These are phyloP conservation scores for Cutaneotrichosporon sp. DNA, from an alignment of 1,284 basidiomycete species.

Conservation along the genomic window DNA sequence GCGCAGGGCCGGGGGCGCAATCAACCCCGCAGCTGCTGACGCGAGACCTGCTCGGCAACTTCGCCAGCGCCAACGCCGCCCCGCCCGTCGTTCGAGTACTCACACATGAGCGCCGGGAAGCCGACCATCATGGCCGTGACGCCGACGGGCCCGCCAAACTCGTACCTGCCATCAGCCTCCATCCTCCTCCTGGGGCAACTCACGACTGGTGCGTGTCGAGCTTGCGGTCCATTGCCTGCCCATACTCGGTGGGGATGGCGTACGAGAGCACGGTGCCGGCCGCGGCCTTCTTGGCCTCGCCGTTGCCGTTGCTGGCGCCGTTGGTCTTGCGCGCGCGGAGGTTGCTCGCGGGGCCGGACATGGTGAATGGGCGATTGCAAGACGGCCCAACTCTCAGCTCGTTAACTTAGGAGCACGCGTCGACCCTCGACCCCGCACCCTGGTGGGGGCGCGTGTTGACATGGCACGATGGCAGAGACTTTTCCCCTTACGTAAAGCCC, in stretches of 20 bases:
- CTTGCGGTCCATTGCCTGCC: slow-evolving; percentile 67
- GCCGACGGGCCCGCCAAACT: slow-evolving; percentile 94
- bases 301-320: slow-evolving; percentile 11
- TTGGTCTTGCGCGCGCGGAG: slow-evolving; percentile 33
- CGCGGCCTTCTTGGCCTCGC: slow-evolving; percentile 7
- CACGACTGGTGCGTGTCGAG: slow-evolving; percentile 74
- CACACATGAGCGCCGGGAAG: slow-evolving; percentile 67
- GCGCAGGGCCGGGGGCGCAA: too few species aligned
- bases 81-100: slow-evolving; percentile 25
- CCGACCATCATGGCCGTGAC: slow-evolving; percentile 91
- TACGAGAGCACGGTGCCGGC: slow-evolving; percentile 29
- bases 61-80: too few species aligned
- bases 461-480: slow-evolving; percentile 9
- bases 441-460: not conserved
- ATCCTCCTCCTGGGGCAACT: slow-evolving; percentile 45
- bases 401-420: too few species aligned
- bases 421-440: too few species aligned
- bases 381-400: too few species aligned
- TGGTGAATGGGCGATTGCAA: not conserved
- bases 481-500: slow-evolving; percentile 11
- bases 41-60: too few species aligned
- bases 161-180: slow-evolving; percentile 63
- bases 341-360: slow-evolving; percentile 24
- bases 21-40: too few species aligned
- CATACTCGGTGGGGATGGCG: slow-evolving; percentile 61